Base-by-base conservation (phyloP, 257 asterid genomes). In the Prunella vulgaris region DNA sequence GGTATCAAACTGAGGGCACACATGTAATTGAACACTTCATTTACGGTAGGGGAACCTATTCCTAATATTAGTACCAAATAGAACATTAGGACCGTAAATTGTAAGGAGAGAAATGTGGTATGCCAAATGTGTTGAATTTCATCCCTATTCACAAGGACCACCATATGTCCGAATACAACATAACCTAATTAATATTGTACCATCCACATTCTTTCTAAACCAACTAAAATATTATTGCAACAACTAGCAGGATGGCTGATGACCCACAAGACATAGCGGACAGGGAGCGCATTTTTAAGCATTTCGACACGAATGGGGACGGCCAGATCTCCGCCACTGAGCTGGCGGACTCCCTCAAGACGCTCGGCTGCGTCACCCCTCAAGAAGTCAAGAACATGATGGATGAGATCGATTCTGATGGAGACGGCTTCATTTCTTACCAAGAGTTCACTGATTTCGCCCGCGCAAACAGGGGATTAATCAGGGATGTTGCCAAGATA, bases 321-420 rank as follows among this genome's bases (percentile, higher is more conserved):
- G 97, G 97, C 4, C 82, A 87, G 61, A 87, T 93, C 48, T 93
- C 97, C 0, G 76, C 95, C 0, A 25, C 84, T 2, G 98, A 93
- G 86, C 84, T 93, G 1, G 89, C 92, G 4, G 96, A 90, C 42
- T 86, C 90, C 3, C 81, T 93, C 75, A 87, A 88, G 78, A 52
- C 80, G 8, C 81, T 93, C 0, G 97, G 97, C 24, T 83, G 92
- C 15, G 92, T 87, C 69, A 64, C 93, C 0, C 64, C 83, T 0
- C 95, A 87, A 1, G 97, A 93, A 71, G 89, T 88, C 5, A 79
- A 67, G 71, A 84, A 87, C 13, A 87, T 93, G 93, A 88, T 93
- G 97, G 80, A 64, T 18, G 98, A 93, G 81, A 86, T 90, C 22
- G 97, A 90, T 66, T 83, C 93, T 0, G 86, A 93, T 77, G 91